Conservation (phyloP, 139 green algal species). For the Parachlorella kessleri region DNA sequence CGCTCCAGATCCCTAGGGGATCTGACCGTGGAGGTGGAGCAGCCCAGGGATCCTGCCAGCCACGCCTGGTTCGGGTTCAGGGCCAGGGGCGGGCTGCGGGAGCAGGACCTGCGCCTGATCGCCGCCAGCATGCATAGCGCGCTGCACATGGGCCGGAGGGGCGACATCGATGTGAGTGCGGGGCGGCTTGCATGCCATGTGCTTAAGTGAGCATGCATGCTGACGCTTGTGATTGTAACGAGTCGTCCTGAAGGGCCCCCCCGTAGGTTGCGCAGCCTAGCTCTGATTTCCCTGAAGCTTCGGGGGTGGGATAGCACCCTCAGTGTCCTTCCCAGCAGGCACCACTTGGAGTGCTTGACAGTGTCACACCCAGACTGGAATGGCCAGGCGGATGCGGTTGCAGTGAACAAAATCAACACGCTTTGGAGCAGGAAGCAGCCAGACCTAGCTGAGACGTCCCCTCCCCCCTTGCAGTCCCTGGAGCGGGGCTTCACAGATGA, state of each 20-base stretch:
- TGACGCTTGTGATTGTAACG: background rate
- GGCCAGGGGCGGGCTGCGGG: background rate
- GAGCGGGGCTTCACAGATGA: background rate
- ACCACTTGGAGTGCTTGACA: background rate
- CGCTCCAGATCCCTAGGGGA: slow-evolving; percentile 1
- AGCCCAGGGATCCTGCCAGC: background rate
- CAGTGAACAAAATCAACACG: background rate
- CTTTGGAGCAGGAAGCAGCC: background rate
- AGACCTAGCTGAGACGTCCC: background rate
- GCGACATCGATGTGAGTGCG: background rate
- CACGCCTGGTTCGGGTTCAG: slow-evolving; percentile 8
- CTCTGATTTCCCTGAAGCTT: too few species aligned
- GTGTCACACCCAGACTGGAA: background rate
- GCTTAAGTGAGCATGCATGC: background rate
- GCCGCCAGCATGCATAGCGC: slow-evolving; percentile 1
- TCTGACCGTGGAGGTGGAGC: slow-evolving; percentile 14
- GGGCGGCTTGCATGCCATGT: too few species aligned
- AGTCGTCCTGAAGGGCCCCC: too few species aligned
- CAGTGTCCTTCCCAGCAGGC: background rate
- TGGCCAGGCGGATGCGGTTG: too few species aligned
- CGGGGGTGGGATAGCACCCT: background rate
- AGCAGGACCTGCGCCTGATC: slow-evolving; percentile 10
- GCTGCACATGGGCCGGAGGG: slow-evolving; percentile 14
- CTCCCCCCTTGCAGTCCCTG: background rate
- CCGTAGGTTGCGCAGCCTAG: background rate